Evolutionary conservation across 2,329 filamentous ascomycete species (phyloP), one percentile per base, ranked within the genome.

Genomic region (Penicillium italicum): DNA sequence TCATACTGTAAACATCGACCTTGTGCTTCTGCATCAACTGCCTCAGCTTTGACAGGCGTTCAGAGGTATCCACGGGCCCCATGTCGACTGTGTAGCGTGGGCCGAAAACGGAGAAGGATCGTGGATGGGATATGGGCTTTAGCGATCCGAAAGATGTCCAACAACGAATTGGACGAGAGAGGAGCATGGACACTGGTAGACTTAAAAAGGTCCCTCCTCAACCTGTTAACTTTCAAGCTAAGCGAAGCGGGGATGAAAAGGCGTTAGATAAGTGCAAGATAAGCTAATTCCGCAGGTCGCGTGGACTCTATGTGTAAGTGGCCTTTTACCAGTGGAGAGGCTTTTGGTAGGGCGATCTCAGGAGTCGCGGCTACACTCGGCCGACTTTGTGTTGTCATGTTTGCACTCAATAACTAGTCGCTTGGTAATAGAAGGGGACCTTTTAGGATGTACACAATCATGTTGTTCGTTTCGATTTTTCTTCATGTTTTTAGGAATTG

Each of bases 1-100:
- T 59, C 63, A 62, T 86, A 97, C 93, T 88, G 79, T 99, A 99
- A 58, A 97, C 82, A 74, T 97, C 91, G 63, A 99, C 82, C 62
- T 90, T 87, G 69, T 88, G 82, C 74, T 92, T 82, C 76, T 85
- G 86, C 94, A 99, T 99, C 71, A 96, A 80, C 72, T 86, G 80
- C 70, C 94, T 85, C 68, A 99, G 82, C 75, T 84, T 82, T 61
- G 84, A 76, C 62, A 99, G 84, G 67, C 90, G 88, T 60, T 85
- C 80, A 53, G 86, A 85, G 34, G 92, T 97, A 75, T 94, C 80
- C 63, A 96, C 86, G 50, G 82, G 85, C 70, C 85, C 88, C 89
- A 94, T 95, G 33, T 85, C 81, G 74, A 77, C 55, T 41, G 69
- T 61, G 60, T 66, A 72, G 56, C 73, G 66, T 40, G 67, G 64